Evolutionary conservation across 768 basidiomycete species (phyloP), one percentile per base, ranked within the genome.

Genomic region (Suillus decipiens): DNA sequence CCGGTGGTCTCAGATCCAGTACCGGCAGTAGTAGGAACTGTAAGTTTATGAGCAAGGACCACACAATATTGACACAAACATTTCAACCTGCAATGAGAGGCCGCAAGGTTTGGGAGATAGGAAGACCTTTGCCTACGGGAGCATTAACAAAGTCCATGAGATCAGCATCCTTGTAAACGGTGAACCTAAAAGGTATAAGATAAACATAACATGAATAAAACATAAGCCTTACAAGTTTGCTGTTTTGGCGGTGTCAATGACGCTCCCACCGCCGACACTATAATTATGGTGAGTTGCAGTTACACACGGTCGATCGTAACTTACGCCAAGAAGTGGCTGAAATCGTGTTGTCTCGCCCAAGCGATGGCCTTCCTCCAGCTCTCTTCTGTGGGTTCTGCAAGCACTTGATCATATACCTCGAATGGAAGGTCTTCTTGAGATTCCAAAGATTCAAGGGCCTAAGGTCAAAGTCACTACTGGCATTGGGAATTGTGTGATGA

Each of bases 121-220:
- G 93, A 43, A 89, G 81, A 5, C 96, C 96, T 76, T 94, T 95
- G 48, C 96, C 96, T 60, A 98, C 81, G 0, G 96, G 96, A 1
- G 96, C 95, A 72, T 98, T 99, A 76, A 98, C 92, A 74, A 96
- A 99, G 74, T 99, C 96, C 79, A 95, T 90, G 11, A 98, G 79
- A 71, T 97, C 93, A 1, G 92, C 86, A 66, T 98, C 93, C 68
- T 90, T 90, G 81, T 98, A 98, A 12, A 93, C 92, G 0, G 91
- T 83, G 75, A 95, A 96, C 63, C 92, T 93, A 64, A 11, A 3
- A 24, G 24, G 43, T 15, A 61, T 72, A 47, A 66, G 60, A 8
- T 10, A 24, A 12, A 55, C 8, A 61, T n/a, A 17, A 55, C 9
- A 54, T 3, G 17, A 59, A 19, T 11, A 0, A 4, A 31, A 10